A percentile compares a stretch with the other conserved stretches of the same genome.
Evolutionary conservation across 164 flowering plant genomes (phyloP).

Genomic region (Cinnamomum chago): DNA sequence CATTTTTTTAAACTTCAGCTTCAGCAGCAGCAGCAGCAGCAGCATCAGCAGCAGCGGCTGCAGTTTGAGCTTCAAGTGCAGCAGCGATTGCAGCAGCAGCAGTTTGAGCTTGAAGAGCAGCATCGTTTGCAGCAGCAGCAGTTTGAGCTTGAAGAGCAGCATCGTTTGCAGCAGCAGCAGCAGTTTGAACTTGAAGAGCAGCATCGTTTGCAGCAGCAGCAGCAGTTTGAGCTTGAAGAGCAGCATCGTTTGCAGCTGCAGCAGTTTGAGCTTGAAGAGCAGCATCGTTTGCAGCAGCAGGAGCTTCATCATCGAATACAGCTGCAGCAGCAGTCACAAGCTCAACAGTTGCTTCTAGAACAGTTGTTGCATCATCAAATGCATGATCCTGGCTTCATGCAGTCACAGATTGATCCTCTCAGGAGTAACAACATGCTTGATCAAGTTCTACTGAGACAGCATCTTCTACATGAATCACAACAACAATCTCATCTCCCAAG

Average conservation of each 20-base stretch:
- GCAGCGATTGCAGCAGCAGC: slow-evolving; percentile 39
- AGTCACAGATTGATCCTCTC: slow-evolving; percentile 40
- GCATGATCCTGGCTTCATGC: slow-evolving; percentile 48
- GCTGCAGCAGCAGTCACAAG: slow-evolving; percentile 12
- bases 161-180: slow-evolving; percentile 45
- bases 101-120: slow-evolving; percentile 31
- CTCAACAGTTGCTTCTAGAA: slow-evolving; percentile 4
- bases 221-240: slow-evolving; percentile 33
- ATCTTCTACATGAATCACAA: slow-evolving; percentile 50
- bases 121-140: slow-evolving; percentile 39
- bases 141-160: slow-evolving; percentile 29
- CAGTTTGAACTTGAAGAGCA: slow-evolving; percentile 61
- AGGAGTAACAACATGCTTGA: slow-evolving; percentile 47
- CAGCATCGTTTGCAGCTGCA: slow-evolving; percentile 44
- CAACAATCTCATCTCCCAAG: slow-evolving; percentile 43
- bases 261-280: slow-evolving; percentile 57
- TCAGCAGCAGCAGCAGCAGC: slow-evolving; percentile 45
- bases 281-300: slow-evolving; percentile 43
- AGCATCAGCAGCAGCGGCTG: slow-evolving; percentile 30
- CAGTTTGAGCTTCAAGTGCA: slow-evolving; percentile 61
- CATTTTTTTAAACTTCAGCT: slow-evolving; percentile 47
- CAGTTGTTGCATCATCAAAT: slow-evolving; percentile 43
- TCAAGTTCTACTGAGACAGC: slow-evolving; percentile 53
- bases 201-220: slow-evolving; percentile 45
- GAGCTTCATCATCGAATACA: slow-evolving; percentile 45